Evolutionary conservation across 1,284 basidiomycete species (phyloP), one percentile per base, ranked within the genome.

Genomic region (Cryptococcus sp.): DNA sequence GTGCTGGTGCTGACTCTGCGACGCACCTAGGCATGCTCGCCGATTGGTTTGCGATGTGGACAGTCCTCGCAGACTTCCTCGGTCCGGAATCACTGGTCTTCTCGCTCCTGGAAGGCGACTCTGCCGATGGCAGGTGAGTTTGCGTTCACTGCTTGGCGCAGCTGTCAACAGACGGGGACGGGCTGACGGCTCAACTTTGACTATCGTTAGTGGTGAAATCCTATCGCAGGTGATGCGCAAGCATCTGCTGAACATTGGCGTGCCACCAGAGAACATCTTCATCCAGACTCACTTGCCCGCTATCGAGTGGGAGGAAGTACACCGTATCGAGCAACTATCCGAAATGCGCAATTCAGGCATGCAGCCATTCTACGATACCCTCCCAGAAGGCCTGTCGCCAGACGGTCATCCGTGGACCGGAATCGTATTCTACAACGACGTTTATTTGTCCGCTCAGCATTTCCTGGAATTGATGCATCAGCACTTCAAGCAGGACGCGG

Each of bases 371-470:
- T 78, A 71, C 63, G 70, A 73, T 41, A 61, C 62, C 16, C 42
- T 60, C 15, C 70, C 72, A 13, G 47, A 57, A 1, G 67, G 67
- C 31, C 61, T 71, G 8, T 56, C 69, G 5, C 78, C 76, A 17
- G 76, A 78, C 54, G 72, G 73, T 11, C 59, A 69, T 27, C 70
- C 73, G 11, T 75, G 73, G 74, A 65, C 70, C 1, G 73, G 69
- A 1, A 65, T 81, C 23, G 60, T 82, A 0, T 81, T 74, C 65
- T 70, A 81, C 71, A 81, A 81, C 67, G 81, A 81, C 60, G 79
- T 81, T 15, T 78, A 78, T 48, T 67, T 77, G 31, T 77, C 75
- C 40, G 76, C 78, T 6, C 58, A 65, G 16, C 80, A 82, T 61
- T 71, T 77, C 22, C 68, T 82, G 46, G 81, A 82, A 59, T 64